Conservation (phyloP, 2,329 filamentous ascomycete species). For the Ilyonectria sp. region DNA sequence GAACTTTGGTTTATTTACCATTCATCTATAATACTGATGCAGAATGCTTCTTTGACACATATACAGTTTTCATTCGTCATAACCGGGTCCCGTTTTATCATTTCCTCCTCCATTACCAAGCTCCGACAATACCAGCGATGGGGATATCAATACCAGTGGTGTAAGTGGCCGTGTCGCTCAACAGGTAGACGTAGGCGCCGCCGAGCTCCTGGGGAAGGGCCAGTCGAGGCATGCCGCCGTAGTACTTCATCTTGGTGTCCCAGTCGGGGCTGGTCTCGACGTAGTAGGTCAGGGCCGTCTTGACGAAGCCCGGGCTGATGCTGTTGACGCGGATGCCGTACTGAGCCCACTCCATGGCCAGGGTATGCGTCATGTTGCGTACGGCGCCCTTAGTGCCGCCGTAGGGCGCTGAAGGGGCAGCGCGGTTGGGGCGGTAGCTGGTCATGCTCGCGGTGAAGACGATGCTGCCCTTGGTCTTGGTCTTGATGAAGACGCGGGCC, state of each 20-base stretch:
- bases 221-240: conserved; percentile 69
- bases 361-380: conserved; percentile 56
- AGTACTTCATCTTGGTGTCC: conserved; percentile 71
- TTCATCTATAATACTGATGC: conserved; percentile 24
- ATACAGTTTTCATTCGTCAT: conserved; percentile 26
- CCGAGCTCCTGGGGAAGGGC: conserved; percentile 68
- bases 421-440: conserved; percentile 63
- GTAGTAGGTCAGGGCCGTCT: conserved; percentile 64
- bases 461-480: conserved; percentile 53
- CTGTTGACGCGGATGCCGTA: conserved; percentile 55
- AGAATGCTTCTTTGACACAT: conserved; percentile 8
- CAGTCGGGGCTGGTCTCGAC: conserved; percentile 68
- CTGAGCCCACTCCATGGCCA: conserved; percentile 63
- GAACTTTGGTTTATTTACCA: conserved; percentile 14
- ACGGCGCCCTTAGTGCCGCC: conserved; percentile 62
- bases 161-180: conserved; percentile 67
- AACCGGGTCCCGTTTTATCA: conserved; percentile 16
- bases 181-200: conserved; percentile 70
- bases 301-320: conserved; percentile 43
- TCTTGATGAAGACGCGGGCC: conserved; percentile 58
- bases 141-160: conserved; percentile 67
- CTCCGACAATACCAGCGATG: conserved; percentile 41
- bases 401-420: conserved; percentile 58
- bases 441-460: conserved; percentile 66
- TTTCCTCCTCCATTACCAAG: conserved; percentile 27